Base-by-base conservation (phyloP, 1,284 basidiomycete genomes). In the Austroboletus niveus region DNA sequence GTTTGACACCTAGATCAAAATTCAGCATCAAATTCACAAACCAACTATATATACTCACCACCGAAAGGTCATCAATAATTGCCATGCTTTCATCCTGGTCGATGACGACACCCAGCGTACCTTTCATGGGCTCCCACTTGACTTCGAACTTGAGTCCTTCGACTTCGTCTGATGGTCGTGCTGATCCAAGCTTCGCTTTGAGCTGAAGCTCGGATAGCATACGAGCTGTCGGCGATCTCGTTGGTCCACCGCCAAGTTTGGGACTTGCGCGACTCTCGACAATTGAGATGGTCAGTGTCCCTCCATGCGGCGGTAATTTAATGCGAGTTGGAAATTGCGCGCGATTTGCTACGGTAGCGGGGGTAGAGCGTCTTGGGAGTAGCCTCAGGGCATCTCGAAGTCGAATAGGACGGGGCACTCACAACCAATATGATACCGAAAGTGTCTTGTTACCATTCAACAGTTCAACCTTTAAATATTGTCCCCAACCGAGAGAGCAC, bases 341-440 rank as follows among this genome's bases (percentile, higher is more conserved):
- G 30, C 77, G 73, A 17, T 70, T 71, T n/a, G 70, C 64, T 14
- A 62, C 54, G 40, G 50, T 40, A 55, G 71, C 57, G 20, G 73
- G 68, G n/a, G 75, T 69, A 52, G 74, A 74, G 35, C 82, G 82
- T 50, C 81, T 84, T 54, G 32, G 44, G n/a, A 38, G 29, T 30
- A 29, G 10, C 24, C 8, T 54, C 36, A 61, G 48, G 29, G 3
- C 12, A 27, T 40, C 5, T 1, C 15, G 24, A 11, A 4, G 32
- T 29, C 17, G 48, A 36, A 47, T n/a, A 27, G 49, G 42, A 35
- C n/a, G 38, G 38, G 35, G 24, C 1, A 58, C 87, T 57, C 61
- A 90, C 87, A 86, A 71, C 90, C 89, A 92, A 64, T 92, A 92
- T 7, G 80, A 80, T 12, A 82, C 76, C 4, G 75, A 79, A 60